Evolutionary conservation across 495 filamentous ascomycete genomes (phyloP).

Genomic region (Tetracladium marchalianum): DNA sequence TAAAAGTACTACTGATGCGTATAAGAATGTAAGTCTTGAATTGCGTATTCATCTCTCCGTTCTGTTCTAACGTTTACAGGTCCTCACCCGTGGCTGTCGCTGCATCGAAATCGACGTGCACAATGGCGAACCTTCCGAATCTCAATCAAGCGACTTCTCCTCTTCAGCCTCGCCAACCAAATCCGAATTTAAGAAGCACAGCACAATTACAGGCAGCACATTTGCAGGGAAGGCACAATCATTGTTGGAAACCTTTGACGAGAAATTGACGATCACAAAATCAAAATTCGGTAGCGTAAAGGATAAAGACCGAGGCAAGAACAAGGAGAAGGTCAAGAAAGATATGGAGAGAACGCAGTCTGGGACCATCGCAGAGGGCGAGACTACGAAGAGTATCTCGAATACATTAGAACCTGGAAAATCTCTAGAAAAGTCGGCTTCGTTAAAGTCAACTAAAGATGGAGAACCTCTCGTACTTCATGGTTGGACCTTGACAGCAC

Average conservation of each 20-base stretch:
- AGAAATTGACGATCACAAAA: slow-evolving; percentile 11
- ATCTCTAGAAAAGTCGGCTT: slow-evolving; percentile 7
- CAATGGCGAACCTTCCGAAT: slow-evolving; percentile 58
- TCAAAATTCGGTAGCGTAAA: not conserved
- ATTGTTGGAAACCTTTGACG: slow-evolving; percentile 11
- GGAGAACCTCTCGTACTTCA: slow-evolving; percentile 73
- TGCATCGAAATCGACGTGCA: slow-evolving; percentile 95
- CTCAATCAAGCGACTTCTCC: slow-evolving; percentile 3
- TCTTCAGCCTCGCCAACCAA: slow-evolving; percentile 2
- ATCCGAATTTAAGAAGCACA: slow-evolving; percentile 12
- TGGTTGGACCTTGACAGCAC: slow-evolving; percentile 84
- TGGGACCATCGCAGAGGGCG: no score
- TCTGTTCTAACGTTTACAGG: slow-evolving; percentile 27
- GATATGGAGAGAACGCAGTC: no score
- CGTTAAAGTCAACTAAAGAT: slow-evolving; percentile 7
- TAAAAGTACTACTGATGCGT: slow-evolving; percentile 68
- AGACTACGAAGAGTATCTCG: not conserved
- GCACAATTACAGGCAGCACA: slow-evolving; percentile 9
- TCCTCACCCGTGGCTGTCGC: slow-evolving; percentile 70
- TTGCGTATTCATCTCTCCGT: not conserved
- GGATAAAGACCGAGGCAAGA: no score
- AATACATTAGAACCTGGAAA: slow-evolving; percentile 5
- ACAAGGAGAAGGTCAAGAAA: no score
- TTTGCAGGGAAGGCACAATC: slow-evolving; percentile 13
- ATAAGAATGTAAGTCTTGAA: slow-evolving; percentile 56